Percentiles rank a stretch among this genome's conserved stretches.
Evolutionary conservation across 1,284 basidiomycete species (phyloP).

Genomic region (Papiliotrema laurentii): DNA sequence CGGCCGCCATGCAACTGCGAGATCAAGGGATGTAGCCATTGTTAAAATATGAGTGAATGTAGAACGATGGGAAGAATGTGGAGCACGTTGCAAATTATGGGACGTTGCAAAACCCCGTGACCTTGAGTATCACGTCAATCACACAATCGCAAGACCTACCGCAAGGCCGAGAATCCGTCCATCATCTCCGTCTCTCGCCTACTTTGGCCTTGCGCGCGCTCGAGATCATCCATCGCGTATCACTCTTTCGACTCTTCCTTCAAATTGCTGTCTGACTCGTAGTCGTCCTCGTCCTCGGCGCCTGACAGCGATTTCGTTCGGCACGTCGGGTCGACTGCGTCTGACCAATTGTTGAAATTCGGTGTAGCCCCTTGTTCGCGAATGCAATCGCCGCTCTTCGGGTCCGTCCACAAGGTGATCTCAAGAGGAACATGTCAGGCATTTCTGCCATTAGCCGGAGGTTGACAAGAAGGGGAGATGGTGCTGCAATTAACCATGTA

Average conservation of each 20-base stretch:
- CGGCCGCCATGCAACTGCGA: too few species aligned
- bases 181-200: constrained; percentile 98
- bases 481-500: constrained; percentile 55
- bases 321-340: constrained; percentile 28
- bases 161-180: constrained; percentile 91
- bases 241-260: constrained; percentile 45
- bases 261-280: constrained; percentile 60
- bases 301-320: constrained; percentile 38
- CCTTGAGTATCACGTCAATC: too few species aligned
- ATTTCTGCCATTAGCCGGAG: constrained; percentile 43
- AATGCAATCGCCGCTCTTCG: constrained; percentile 90
- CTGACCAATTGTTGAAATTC: constrained; percentile 68
- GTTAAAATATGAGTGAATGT: too few species aligned
- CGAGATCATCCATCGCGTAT: constrained; percentile 95
- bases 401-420: constrained; percentile 99
- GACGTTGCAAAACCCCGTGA: too few species aligned
- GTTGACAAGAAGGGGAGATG: constrained; percentile 58
- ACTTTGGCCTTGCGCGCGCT: constrained; percentile 83
- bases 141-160: too few species aligned
- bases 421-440: constrained; percentile 92
- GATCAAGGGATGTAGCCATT: too few species aligned
- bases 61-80: too few species aligned
- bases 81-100: too few species aligned
- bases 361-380: constrained; percentile 90
- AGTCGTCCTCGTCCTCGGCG: constrained; percentile 50